A percentile compares a stretch with the other conserved stretches of the same genome.
phyloP scores from a whole-genome alignment of 2,329 filamentous ascomycete species.

The Aspergillus sp. region DNA sequence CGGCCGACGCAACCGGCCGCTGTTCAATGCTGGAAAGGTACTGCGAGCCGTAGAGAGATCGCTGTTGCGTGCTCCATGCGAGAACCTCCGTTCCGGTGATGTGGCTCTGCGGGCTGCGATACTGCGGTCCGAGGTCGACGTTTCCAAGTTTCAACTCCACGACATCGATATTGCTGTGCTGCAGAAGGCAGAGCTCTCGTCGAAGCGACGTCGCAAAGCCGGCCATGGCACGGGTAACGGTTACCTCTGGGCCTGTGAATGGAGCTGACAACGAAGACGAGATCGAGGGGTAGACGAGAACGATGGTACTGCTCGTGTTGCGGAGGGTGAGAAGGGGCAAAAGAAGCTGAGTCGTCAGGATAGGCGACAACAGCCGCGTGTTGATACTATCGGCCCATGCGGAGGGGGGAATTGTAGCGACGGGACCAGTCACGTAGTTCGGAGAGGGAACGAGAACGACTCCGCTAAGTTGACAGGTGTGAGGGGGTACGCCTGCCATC shows the following conservation, averaged over 20 bases:
- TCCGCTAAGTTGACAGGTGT: slow-evolving; percentile 73
- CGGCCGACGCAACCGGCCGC: slow-evolving; percentile 37
- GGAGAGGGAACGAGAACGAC: slow-evolving; percentile 78
- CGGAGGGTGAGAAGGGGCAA: slow-evolving; percentile 72
- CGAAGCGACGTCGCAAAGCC: slow-evolving; percentile 80
- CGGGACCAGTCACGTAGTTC: slow-evolving; percentile 76
- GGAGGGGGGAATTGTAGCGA: slow-evolving; percentile 80
- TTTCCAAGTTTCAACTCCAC: slow-evolving; percentile 88
- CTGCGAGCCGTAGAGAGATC: slow-evolving; percentile 49
- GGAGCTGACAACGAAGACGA: slow-evolving; percentile 45
- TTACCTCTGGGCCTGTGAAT: slow-evolving; percentile 71
- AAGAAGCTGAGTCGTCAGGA: slow-evolving; percentile 85
- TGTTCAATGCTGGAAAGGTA: slow-evolving; percentile 46
- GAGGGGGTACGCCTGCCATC: slow-evolving; percentile 71
- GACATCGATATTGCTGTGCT: slow-evolving; percentile 63
- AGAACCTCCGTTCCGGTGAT: slow-evolving; percentile 54
- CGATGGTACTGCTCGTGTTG: slow-evolving; percentile 49
- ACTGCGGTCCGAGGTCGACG: slow-evolving; percentile 74
- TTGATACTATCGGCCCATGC: slow-evolving; percentile 89
- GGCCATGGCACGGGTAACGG: slow-evolving; percentile 80
- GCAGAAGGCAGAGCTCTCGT: slow-evolving; percentile 73
- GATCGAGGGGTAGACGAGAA: slow-evolving; percentile 46
- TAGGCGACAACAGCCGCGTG: slow-evolving; percentile 84
- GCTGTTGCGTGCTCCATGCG: slow-evolving; percentile 58
- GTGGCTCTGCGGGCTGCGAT: slow-evolving; percentile 44